Conservation (phyloP, 345 rosid genomes). For the Salix purpurea region DNA sequence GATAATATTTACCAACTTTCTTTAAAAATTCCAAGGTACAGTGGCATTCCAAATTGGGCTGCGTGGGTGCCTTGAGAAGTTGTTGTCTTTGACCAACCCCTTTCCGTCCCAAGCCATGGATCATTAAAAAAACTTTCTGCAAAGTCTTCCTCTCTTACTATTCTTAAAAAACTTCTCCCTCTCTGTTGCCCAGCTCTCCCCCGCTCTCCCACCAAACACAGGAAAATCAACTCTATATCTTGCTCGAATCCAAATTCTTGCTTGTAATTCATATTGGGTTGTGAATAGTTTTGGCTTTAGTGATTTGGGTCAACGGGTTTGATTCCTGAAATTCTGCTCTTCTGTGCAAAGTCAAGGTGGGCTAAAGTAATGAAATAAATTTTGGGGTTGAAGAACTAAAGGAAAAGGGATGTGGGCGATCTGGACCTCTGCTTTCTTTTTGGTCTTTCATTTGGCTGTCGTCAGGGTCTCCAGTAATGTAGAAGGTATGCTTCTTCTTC, state of each 20-base stretch:
- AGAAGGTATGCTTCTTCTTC: constrained; percentile 47
- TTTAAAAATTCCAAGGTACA: background rate
- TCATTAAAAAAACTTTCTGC: background rate
- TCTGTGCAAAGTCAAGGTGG: background rate
- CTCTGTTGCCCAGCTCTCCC: background rate
- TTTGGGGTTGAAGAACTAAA: background rate
- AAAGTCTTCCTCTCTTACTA: background rate
- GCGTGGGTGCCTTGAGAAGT: no score
- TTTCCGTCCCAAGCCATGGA: background rate
- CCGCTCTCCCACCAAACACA: background rate
- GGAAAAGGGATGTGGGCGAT: constrained; percentile 19
- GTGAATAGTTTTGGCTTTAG: background rate
- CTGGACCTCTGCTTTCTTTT: constrained; percentile 35
- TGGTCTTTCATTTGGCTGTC: constrained; percentile 40
- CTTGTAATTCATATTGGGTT: no score
- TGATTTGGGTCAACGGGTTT: background rate
- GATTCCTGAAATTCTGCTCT: background rate
- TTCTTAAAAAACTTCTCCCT: background rate
- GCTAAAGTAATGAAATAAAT: background rate
- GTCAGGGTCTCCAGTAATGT: constrained; percentile 53
- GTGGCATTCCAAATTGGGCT: background rate
- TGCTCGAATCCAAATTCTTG: background rate
- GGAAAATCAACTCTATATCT: background rate
- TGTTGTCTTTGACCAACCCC: background rate
- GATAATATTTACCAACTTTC: no score